phyloP scores from a whole-genome alignment of 306 rosid genomes.

The Sesbania bispinosa region DNA sequence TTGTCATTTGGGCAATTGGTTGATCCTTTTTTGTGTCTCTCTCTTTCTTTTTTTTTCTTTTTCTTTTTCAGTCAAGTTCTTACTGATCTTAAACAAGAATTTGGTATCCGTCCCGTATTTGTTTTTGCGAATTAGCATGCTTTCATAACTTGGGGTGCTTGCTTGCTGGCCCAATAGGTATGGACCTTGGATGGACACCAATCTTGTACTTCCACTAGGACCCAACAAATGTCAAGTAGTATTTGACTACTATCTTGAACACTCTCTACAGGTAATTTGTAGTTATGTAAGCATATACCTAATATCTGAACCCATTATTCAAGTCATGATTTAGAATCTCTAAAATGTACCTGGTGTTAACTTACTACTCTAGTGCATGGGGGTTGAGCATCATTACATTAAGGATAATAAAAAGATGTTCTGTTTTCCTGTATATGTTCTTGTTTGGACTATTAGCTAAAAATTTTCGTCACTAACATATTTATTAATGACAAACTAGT shows the following conservation, averaged over 20 bases:
- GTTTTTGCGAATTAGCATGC: slow-evolving; percentile 16
- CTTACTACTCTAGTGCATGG: too few relatives aligned
- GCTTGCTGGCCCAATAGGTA: slow-evolving; percentile 48
- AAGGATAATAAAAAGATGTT: too few relatives aligned
- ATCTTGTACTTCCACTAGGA: slow-evolving; percentile 88
- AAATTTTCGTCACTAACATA: too few relatives aligned
- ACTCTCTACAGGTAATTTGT: slow-evolving; percentile 61
- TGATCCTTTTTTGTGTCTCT: too few relatives aligned
- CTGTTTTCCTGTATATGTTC: too few relatives aligned
- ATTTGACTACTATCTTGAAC: slow-evolving; percentile 83
- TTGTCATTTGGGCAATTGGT: slow-evolving; percentile 2
- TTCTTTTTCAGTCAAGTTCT: background rate
- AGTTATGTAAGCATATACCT: background rate
- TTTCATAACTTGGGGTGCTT: slow-evolving; percentile 8
- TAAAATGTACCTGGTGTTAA: background rate
- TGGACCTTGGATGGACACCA: slow-evolving; percentile 99
- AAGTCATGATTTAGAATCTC: slow-evolving; percentile 3
- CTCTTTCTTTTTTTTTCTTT: too few relatives aligned
- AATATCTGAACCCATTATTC: background rate
- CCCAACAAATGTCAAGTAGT: slow-evolving; percentile 67
- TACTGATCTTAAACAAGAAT: background rate
- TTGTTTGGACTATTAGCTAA: too few relatives aligned
- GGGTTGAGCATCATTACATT: too few relatives aligned
- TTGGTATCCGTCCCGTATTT: background rate
- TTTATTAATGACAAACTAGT: too few relatives aligned